Conservation (phyloP, 2,329 filamentous ascomycete species). For the Arthroderma sp. region DNA sequence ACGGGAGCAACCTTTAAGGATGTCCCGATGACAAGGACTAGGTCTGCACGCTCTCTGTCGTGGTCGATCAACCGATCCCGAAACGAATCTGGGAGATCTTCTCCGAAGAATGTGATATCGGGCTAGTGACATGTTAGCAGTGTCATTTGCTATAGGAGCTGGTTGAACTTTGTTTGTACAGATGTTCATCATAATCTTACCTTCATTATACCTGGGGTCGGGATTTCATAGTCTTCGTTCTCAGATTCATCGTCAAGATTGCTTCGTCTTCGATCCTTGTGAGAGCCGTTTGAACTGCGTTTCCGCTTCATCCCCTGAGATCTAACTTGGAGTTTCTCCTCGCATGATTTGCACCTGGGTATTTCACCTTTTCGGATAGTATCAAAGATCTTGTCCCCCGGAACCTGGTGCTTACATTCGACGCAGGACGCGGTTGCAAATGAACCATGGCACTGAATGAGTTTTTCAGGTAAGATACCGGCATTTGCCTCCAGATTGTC, state of each 20-base stretch:
- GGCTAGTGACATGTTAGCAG: constrained; percentile 36
- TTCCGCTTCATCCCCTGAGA: constrained; percentile 40
- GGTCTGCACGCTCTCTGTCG: constrained; percentile 67
- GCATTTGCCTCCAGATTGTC: constrained; percentile 87
- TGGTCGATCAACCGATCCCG: constrained; percentile 65
- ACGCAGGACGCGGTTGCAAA: constrained; percentile 87
- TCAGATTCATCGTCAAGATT: constrained; percentile 43
- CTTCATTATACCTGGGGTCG: constrained; percentile 69
- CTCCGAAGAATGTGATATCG: constrained; percentile 96
- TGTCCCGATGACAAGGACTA: constrained; percentile 92
- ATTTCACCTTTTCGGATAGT: constrained; percentile 65
- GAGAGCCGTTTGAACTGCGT: constrained; percentile 35
- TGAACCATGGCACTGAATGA: constrained; percentile 92
- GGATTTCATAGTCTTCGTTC: constrained; percentile 50
- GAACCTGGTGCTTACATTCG: constrained; percentile 61
- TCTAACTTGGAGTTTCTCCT: constrained; percentile 39
- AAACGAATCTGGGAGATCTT: constrained; percentile 74
- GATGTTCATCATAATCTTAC: constrained; percentile 14
- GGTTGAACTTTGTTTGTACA: not conserved
- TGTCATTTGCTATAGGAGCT: too few species aligned
- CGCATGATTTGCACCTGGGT: constrained; percentile 63
- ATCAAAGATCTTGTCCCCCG: constrained; percentile 64
- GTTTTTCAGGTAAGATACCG: constrained; percentile 64
- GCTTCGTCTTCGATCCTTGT: constrained; percentile 41
- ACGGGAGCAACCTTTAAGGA: constrained; percentile 93